Evolutionary conservation across 768 basidiomycete genomes (phyloP).

Genomic region (Lactarius deliciosus): DNA sequence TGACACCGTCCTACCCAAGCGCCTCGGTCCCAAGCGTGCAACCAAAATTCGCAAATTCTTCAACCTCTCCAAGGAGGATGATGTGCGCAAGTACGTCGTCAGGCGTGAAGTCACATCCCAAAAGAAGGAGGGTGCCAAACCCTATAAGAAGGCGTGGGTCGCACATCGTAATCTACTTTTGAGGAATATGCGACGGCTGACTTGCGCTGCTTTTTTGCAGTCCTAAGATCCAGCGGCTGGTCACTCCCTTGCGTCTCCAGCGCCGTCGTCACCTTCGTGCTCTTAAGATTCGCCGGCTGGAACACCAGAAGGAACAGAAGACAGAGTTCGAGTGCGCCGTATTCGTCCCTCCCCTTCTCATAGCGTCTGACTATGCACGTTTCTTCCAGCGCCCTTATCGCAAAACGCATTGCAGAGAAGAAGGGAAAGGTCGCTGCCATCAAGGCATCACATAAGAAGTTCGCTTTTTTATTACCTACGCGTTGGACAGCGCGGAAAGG

Average conservation of each 20-base stretch:
- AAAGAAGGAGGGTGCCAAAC: constrained; percentile 90
- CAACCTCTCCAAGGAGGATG: constrained; percentile 96
- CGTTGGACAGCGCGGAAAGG: not conserved
- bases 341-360: constrained; percentile 1
- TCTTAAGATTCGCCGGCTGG: constrained; percentile 84
- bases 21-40: constrained; percentile 95
- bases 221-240: constrained; percentile 96
- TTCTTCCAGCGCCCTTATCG: constrained; percentile 56
- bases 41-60: constrained; percentile 98
- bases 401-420: constrained; percentile 91
- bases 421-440: constrained; percentile 87
- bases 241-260: constrained; percentile 93
- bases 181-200: constrained; percentile 2
- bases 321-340: constrained; percentile 79
- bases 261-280: constrained; percentile 90
- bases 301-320: constrained; percentile 94
- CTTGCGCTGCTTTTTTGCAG: constrained; percentile 40
- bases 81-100: constrained; percentile 97
- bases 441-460: constrained; percentile 83
- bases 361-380: constrained; percentile 11
- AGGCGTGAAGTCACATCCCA: constrained; percentile 83
- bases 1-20: constrained; percentile 89
- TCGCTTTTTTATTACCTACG: constrained; percentile 28
- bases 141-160: constrained; percentile 94
- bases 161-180: not conserved